phyloP scores from a whole-genome alignment of 2,329 filamentous ascomycete species.

The Pleomassaria siparia region DNA sequence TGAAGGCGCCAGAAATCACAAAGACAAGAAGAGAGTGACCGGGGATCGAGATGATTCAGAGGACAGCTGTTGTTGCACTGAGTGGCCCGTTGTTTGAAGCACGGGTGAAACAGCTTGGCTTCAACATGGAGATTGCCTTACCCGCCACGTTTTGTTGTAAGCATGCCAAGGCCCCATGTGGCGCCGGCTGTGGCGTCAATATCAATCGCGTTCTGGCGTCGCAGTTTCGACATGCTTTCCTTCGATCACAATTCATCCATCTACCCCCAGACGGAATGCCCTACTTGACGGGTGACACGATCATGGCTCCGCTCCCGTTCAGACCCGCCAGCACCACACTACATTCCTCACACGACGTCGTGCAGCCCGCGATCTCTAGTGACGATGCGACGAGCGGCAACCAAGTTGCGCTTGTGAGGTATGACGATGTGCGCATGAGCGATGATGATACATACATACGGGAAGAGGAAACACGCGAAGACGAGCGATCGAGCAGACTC shows the following conservation, averaged over 20 bases:
- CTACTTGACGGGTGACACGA: conserved; percentile 20
- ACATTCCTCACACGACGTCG: conserved; percentile 7
- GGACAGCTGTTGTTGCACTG: conserved; percentile 32
- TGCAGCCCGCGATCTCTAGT: background rate
- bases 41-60: conserved; percentile 16
- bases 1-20: conserved; percentile 1
- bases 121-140: conserved; percentile 22
- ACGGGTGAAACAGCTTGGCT: conserved; percentile 37
- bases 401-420: background rate
- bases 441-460: conserved; percentile 17
- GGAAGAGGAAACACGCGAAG: background rate
- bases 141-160: conserved; percentile 23
- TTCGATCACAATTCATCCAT: background rate
- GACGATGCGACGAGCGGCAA: background rate
- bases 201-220: conserved; percentile 7
- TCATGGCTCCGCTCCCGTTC: conserved; percentile 28
- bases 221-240: background rate
- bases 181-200: conserved; percentile 29
- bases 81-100: conserved; percentile 28
- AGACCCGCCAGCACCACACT: conserved; percentile 20
- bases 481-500: conserved; percentile 42
- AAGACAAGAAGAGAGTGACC: conserved; percentile 6
- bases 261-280: conserved; percentile 21
- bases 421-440: conserved; percentile 15
- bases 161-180: conserved; percentile 12